Conservation (phyloP, 2,329 filamentous ascomycete genomes). For the Pseudodiploospora longispora region DNA sequence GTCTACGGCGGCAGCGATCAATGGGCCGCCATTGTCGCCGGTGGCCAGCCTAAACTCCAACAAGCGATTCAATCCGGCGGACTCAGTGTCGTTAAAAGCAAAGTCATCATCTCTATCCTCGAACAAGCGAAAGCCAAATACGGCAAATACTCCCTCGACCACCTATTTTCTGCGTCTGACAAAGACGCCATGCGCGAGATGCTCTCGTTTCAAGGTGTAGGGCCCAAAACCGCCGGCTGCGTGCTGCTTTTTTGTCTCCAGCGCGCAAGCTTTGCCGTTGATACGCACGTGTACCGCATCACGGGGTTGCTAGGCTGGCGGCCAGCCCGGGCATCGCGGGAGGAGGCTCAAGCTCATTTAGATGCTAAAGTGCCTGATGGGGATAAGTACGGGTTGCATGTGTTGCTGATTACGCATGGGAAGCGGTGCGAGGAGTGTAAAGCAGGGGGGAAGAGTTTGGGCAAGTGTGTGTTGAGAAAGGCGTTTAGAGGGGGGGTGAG, state of each 20-base stretch:
- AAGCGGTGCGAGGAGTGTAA: constrained; percentile 36
- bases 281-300: constrained; percentile 45
- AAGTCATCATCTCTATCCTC: constrained; percentile 61
- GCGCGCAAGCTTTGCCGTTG: constrained; percentile 42
- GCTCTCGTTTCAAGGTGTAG: constrained; percentile 42
- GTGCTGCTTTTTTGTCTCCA: constrained; percentile 43
- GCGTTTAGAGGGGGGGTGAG: constrained; percentile 25
- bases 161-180: constrained; percentile 34
- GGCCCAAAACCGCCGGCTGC: constrained; percentile 47
- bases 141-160: constrained; percentile 39
- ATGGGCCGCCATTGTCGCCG: constrained; percentile 34
- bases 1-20: constrained; percentile 34
- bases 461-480: constrained; percentile 32
- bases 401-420: constrained; percentile 41
- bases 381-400: constrained; percentile 42
- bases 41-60: constrained; percentile 32
- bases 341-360: constrained; percentile 42
- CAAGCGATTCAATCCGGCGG: constrained; percentile 65
- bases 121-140: constrained; percentile 47
- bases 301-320: constrained; percentile 42
- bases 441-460: constrained; percentile 32
- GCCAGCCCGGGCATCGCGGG: constrained; percentile 30
- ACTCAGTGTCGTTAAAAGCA: constrained; percentile 63
- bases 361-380: constrained; percentile 38
- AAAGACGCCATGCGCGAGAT: constrained; percentile 43